These are phyloP conservation scores for Areca catechu DNA, from an alignment of 176 grass and related monocot species.

Conservation along the genomic window DNA sequence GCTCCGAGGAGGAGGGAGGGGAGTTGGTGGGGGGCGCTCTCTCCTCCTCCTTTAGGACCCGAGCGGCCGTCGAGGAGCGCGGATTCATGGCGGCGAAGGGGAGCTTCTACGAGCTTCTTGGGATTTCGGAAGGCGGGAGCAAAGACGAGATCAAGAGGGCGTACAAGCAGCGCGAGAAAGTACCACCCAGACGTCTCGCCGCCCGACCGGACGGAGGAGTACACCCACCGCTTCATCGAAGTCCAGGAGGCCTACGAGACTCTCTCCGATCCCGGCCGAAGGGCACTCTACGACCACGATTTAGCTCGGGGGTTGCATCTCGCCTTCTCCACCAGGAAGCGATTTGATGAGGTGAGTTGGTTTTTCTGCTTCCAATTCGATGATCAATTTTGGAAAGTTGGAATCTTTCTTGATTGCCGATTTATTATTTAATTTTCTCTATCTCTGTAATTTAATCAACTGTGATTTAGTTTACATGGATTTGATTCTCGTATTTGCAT, in stretches of 20 bases:
- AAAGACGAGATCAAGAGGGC: conserved; percentile 12
- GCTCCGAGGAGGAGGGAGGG: no score
- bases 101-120: conserved; percentile 19
- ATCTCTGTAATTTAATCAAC: no score
- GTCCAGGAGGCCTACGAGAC: conserved; percentile 22
- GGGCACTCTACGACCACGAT: conserved; percentile 11
- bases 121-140: neutral
- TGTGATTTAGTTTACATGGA: no score
- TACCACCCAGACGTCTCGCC: conserved; percentile 14
- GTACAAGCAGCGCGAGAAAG: conserved; percentile 13
- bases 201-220: neutral
- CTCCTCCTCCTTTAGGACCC: neutral
- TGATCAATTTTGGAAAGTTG: no score
- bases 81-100: neutral
- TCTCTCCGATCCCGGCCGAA: conserved; percentile 10
- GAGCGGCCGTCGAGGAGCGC: neutral
- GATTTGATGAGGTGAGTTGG: neutral
- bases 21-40: neutral
- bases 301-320: neutral
- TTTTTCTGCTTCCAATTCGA: neutral
- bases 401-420: no score
- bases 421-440: no score
- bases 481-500: no score
- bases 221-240: conserved; percentile 20
- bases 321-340: neutral